A percentile compares a stretch with the other conserved stretches of the same genome.
phyloP scores from a whole-genome alignment of 176 grass and related monocot genomes.

The Oryza punctata region DNA sequence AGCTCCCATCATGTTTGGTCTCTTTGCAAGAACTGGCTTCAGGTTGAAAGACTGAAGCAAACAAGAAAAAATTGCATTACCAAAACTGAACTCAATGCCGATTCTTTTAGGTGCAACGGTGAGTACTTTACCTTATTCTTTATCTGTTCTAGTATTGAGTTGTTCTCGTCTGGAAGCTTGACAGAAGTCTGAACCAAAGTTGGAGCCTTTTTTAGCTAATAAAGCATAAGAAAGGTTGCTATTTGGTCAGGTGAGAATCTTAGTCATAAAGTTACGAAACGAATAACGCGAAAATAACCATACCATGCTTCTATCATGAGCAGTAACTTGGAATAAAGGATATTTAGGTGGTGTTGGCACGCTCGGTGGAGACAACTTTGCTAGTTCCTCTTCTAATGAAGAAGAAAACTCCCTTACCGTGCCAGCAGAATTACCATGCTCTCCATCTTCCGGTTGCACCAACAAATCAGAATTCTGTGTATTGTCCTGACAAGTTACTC shows the following conservation, averaged over 20 bases:
- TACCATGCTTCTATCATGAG: conserved; percentile 94
- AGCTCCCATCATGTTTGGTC: conserved; percentile 74
- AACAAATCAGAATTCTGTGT: conserved; percentile 10
- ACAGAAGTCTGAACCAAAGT: conserved; percentile 59
- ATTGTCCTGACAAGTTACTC: not conserved
- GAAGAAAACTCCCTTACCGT: conserved; percentile 30
- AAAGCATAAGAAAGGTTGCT: conserved; percentile 9
- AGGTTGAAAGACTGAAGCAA: conserved; percentile 76
- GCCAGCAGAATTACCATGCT: conserved; percentile 9
- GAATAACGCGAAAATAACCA: conserved; percentile 9
- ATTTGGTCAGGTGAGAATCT: not conserved
- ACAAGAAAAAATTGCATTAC: not conserved
- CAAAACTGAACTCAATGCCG: not conserved
- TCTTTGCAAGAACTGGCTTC: conserved; percentile 71
- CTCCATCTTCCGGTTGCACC: not conserved
- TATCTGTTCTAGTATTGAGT: conserved; percentile 79
- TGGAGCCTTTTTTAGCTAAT: conserved; percentile 71
- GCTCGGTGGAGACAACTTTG: conserved; percentile 31
- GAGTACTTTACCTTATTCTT: conserved; percentile 71
- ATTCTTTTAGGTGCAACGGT: not conserved
- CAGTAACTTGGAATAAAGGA: conserved; percentile 64
- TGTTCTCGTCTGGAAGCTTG: conserved; percentile 52
- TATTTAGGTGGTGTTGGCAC: conserved; percentile 55
- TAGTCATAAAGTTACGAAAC: not conserved
- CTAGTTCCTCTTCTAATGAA: conserved; percentile 48